Conservation (phyloP, 2,329 filamentous ascomycete genomes). For the Fusarium sp. region DNA sequence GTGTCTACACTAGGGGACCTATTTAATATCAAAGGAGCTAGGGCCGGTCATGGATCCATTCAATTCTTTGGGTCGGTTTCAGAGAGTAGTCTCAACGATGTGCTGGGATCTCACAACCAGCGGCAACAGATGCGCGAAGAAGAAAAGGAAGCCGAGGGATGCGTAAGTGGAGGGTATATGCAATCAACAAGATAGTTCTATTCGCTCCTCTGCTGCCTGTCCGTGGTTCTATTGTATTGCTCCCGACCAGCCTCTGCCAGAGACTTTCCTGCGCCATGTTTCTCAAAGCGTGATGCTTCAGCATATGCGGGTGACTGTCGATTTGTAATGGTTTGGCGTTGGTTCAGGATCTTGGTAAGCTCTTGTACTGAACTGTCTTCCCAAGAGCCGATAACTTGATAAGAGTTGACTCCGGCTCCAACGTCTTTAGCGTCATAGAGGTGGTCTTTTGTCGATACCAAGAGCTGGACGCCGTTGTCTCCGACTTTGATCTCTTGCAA, state of each 20-base stretch:
- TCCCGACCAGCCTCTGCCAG: background rate
- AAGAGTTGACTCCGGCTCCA: constrained; percentile 13
- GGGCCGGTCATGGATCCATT: constrained; percentile 1
- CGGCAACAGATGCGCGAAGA: background rate
- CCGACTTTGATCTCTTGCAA: constrained; percentile 18
- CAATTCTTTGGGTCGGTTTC: constrained; percentile 12
- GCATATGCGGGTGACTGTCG: background rate
- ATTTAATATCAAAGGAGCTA: constrained; percentile 20
- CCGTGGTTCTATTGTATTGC: background rate
- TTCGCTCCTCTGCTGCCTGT: background rate
- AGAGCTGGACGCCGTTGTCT: constrained; percentile 27
- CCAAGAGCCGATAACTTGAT: constrained; percentile 35
- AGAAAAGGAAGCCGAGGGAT: background rate
- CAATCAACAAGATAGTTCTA: background rate
- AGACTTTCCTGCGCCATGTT: constrained; percentile 4
- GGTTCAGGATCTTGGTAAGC: background rate
- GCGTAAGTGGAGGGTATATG: background rate
- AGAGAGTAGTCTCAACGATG: background rate
- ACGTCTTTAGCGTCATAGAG: constrained; percentile 28
- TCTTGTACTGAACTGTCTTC: constrained; percentile 10
- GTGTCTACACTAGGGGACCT: constrained; percentile 33
- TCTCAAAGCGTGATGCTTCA: background rate
- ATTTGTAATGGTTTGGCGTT: background rate
- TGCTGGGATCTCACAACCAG: constrained; percentile 3
- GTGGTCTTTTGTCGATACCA: constrained; percentile 36